Evolutionary conservation across 495 filamentous ascomycete species (phyloP), one percentile per base, ranked within the genome.

Genomic region (Ascodesmis nigricans): DNA sequence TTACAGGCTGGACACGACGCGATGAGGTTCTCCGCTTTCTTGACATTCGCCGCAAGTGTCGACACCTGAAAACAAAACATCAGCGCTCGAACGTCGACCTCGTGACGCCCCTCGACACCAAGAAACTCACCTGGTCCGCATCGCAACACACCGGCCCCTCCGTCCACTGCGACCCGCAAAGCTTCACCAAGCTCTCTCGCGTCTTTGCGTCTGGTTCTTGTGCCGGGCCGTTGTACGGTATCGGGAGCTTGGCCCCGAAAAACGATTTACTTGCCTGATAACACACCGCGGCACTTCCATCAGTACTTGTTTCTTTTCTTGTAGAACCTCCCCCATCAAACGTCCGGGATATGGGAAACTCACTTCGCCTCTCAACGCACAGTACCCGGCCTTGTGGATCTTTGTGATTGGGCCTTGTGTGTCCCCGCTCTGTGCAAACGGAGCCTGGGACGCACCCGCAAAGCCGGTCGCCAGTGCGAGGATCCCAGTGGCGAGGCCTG

Each of bases 1-100:
- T 79, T 82, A 63, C 87, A 97, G 17, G 87, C 87, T 8, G 87
- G 87, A 57, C 87, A 97, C 15, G 79, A 73, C 19, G 77, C 65
- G 50, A 95, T 92, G 41, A 97, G 73, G 33, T 69, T 63, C 46
- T 83, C 77, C 1, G 80, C 83, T n/a, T 75, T 75, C 45, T 78
- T 70, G 33, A 97, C 63, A 44, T 91, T 91, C 34, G 59, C 71
- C 15, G 71, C 66, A 25, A 97, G 66, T 4, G 72, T 63, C 35
- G 77, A 67, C 37, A 95, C 62, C 79, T 82, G n/a, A n/a, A n/a
- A n/a, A n/a, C n/a, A 29, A 1, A 15, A 29, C 11, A 36, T 15
- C 30, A 16, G 43, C 40, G 17, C 33, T 20, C n/a, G 21, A n/a
- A n/a, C n/a, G n/a, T n/a, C n/a, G n/a, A n/a, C n/a, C n/a, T n/a